A percentile compares a stretch with the other conserved stretches of the same genome.
These are phyloP conservation scores for Malassezia vespertilionis DNA, from an alignment of 1,284 basidiomycete genomes.

Conservation along the genomic window DNA sequence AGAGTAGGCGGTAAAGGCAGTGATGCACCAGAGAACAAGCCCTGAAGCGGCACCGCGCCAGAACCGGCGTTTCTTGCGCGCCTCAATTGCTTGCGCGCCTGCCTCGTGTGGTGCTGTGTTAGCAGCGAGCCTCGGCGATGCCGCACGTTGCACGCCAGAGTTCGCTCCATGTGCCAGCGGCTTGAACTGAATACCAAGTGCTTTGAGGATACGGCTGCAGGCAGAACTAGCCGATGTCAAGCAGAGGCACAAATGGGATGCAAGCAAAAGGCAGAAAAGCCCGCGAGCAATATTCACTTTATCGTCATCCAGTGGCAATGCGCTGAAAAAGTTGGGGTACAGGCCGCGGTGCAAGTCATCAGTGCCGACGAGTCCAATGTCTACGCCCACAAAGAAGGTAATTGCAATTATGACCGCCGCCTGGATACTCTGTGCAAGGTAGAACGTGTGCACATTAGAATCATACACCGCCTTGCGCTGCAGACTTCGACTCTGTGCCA, in stretches of 20 bases:
- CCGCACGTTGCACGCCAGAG: no score
- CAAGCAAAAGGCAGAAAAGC: constrained; percentile 31
- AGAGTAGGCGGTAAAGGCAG: constrained; percentile 31
- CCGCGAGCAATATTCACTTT: constrained; percentile 29
- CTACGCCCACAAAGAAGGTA: constrained; percentile 28
- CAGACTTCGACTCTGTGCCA: constrained; percentile 40
- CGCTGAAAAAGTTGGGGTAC: constrained; percentile 37
- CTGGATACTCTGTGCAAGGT: constrained; percentile 35
- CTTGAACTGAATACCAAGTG: no score
- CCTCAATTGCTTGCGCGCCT: not conserved
- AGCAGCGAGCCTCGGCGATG: constrained; percentile 26
- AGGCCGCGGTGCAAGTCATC: constrained; percentile 24
- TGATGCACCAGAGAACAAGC: constrained; percentile 31
- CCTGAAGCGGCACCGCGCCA: constrained; percentile 30
- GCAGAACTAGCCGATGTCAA: constrained; percentile 36
- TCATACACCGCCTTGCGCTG: constrained; percentile 30
- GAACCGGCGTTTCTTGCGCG: no score
- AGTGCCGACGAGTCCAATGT: constrained; percentile 23
- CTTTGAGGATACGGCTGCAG: constrained; percentile 36
- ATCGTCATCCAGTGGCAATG: constrained; percentile 32
- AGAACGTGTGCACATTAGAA: constrained; percentile 39
- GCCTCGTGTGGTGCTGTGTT: no score
- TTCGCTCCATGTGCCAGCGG: no score
- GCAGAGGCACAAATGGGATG: constrained; percentile 36
- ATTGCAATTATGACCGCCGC: constrained; percentile 26